A percentile compares a stretch with the other conserved stretches of the same genome.
These are phyloP conservation scores for Aspergillus pseudonomiae DNA, from an alignment of 2,329 filamentous ascomycete species.

Conservation along the genomic window DNA sequence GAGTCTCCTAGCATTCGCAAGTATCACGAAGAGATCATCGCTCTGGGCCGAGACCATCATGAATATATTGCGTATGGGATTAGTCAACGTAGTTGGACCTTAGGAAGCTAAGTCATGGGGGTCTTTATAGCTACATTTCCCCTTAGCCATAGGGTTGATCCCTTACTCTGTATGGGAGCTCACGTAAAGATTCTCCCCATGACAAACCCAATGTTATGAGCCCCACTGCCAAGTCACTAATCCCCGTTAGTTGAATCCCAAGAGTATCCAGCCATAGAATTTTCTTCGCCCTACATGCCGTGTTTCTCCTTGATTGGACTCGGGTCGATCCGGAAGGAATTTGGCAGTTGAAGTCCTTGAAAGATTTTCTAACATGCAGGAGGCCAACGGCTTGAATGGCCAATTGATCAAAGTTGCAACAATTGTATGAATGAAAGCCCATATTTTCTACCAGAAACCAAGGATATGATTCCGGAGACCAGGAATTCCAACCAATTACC, in stretches of 20 bases:
- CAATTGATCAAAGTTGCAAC: not conserved
- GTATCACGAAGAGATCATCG: not conserved
- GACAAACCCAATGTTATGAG: not conserved
- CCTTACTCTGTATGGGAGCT: not conserved
- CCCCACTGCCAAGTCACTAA: slow-evolving; percentile 1
- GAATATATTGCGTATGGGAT: not conserved
- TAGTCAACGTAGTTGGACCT: not conserved
- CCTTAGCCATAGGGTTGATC: not conserved
- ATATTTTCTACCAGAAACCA: too few relatives aligned
- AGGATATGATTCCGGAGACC: not conserved
- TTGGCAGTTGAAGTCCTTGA: not conserved
- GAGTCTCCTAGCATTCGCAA: not conserved
- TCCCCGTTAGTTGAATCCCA: not conserved
- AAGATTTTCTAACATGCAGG: not conserved
- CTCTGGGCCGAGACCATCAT: not conserved
- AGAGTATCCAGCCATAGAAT: not conserved
- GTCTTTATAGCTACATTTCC: not conserved
- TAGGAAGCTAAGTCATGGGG: not conserved
- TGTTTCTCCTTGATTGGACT: not conserved
- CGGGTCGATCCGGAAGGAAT: not conserved
- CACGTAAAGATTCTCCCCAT: not conserved
- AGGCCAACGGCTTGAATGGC: not conserved
- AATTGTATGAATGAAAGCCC: too few relatives aligned
- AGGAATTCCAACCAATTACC: not conserved
- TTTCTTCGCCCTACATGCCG: not conserved